Base-by-base conservation (phyloP, 345 rosid species). In the Salix purpurea region DNA sequence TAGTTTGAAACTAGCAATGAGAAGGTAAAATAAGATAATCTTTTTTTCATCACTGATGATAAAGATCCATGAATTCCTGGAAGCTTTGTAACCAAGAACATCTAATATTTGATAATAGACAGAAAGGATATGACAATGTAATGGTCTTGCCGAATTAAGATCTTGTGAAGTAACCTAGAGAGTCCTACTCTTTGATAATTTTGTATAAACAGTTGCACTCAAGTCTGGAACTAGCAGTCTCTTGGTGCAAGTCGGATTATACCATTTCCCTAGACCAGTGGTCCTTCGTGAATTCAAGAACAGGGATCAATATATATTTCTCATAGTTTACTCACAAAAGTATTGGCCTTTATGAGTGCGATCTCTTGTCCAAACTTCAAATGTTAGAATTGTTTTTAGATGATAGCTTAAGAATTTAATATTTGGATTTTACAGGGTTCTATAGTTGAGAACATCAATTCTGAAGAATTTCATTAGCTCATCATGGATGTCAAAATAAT, bases 391-490 rank as follows among this genome's bases (percentile, higher is more conserved):
- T 71, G 50, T 40, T 60, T 30, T 56, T n/a, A 56, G 46, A 61
- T 40, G 21, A 30, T 68, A n/a, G 40, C 28, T 62, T 16, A 14
- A 71, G 46, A 64, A 52, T 67, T 21, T 9, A 64, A 69, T n/a
- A 58, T 67, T 56, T 72, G 70, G 50, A 77, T 67, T 24, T 69
- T 60, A 28, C 67, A 71, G 82, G 61, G 1, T 50, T 78, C 65
- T 58, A 75, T 67, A 62, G 69, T 62, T 70, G 71, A 10, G 37
- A 69, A 65, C 70, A 46, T 60, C 44, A 46, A 72, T 69, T 65
- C 61, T 36, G 65, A 68, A 71, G 76, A 39, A 65, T 77, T 72
- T 61, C 19, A 58, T 6, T 13, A 13, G 61, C 65, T 42, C 23
- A 21, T 76, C 50, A 26, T 62, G 30, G 42, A 30, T 64, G 23